These are phyloP conservation scores for Termitomyces sp. DNA, from an alignment of 768 basidiomycete genomes.

Conservation along the genomic window DNA sequence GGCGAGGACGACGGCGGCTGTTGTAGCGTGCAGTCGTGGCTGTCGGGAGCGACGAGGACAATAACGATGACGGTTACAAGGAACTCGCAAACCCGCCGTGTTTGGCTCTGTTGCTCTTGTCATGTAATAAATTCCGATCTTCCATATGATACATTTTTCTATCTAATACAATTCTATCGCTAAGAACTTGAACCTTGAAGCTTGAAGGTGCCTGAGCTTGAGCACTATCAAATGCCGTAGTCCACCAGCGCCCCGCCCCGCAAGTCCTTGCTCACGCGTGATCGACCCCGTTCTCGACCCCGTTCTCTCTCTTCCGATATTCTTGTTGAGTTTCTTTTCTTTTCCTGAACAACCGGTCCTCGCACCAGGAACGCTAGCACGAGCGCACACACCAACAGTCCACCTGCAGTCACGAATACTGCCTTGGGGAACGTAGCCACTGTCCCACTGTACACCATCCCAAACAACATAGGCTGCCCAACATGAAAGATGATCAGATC, in stretches of 20 bases:
- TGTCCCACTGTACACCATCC: constrained; percentile 64
- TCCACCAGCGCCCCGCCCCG: constrained; percentile 31
- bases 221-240: constrained; percentile 13
- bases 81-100: constrained; percentile 16
- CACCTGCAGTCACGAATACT: constrained; percentile 58
- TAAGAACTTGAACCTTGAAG: no score
- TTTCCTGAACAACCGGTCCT: constrained; percentile 32
- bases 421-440: constrained; percentile 69
- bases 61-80: constrained; percentile 14
- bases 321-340: constrained; percentile 16
- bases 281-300: constrained; percentile 44
- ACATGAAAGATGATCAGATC: constrained; percentile 6
- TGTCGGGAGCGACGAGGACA: constrained; percentile 16
- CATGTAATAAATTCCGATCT: constrained; percentile 2
- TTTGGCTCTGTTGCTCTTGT: constrained; percentile 22
- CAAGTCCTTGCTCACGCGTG: constrained; percentile 47
- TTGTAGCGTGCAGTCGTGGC: constrained; percentile 17
- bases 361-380: constrained; percentile 35
- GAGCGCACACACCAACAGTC: constrained; percentile 41
- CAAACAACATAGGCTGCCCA: constrained; percentile 65
- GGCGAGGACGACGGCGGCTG: constrained; percentile 21
- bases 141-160: constrained; percentile 5
- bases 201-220: no score
- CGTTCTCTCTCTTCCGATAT: constrained; percentile 30
- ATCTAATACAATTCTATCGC: not conserved